Evolutionary conservation across 179 eudicot species (phyloP).

Genomic region (Sideroxylon spinosum): DNA sequence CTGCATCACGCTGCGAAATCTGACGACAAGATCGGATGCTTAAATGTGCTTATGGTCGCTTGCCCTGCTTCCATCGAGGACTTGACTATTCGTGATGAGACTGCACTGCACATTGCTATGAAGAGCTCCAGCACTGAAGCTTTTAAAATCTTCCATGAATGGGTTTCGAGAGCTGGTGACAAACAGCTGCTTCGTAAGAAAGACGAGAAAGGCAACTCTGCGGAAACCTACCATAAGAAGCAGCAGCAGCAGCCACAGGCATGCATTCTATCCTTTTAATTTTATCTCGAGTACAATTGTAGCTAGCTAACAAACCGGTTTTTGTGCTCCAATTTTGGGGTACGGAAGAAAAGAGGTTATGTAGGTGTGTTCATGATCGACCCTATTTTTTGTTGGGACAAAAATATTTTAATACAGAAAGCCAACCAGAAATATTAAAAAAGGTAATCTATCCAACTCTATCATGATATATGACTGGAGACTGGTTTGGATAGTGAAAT

Average conservation of each 20-base stretch:
- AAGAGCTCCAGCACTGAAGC: not conserved
- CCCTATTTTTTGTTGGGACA: no score
- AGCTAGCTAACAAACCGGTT: no score
- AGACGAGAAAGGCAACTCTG: not conserved
- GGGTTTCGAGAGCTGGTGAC: not conserved
- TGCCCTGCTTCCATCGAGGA: conserved; percentile 1
- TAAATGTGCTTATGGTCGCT: not conserved
- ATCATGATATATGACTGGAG: no score
- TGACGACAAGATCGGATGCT: not conserved
- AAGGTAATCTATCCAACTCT: no score
- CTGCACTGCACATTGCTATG: conserved; percentile 8
- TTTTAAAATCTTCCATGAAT: not conserved
- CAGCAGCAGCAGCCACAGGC: not conserved
- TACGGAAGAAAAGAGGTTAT: no score
- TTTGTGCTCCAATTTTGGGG: no score
- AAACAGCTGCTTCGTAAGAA: not conserved
- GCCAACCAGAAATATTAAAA: no score
- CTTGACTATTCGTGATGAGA: conserved; percentile 11
- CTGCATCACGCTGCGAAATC: not conserved
- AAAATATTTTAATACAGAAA: no score
- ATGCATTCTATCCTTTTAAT: not conserved
- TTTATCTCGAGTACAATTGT: no score
- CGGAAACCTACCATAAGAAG: not conserved
- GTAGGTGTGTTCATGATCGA: no score
- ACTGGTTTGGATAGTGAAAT: no score